Base-by-base conservation (phyloP, 2,329 filamentous ascomycete genomes). In the Xylariaceae sp. region DNA sequence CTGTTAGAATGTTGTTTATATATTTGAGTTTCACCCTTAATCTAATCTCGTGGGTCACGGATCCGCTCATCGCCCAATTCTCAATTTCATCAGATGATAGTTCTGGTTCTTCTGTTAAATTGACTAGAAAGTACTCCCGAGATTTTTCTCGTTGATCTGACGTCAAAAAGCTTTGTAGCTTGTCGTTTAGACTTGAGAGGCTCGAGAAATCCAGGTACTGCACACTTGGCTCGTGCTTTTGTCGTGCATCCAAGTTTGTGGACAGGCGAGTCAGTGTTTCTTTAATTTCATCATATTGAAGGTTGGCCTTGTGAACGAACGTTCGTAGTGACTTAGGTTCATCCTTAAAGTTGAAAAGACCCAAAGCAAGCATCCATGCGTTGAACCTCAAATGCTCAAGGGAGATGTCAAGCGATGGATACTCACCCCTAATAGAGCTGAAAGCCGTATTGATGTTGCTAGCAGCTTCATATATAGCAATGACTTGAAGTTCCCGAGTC, bases 101-200 rank as follows among this genome's bases (percentile, higher is more conserved):
- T 9, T 21, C 33, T 6, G 10, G 7, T 29, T 46, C 32, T 4
- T 46, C 41, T 11, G 26, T 24, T n/a, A 52, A 18, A 13, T 9
- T 30, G n/a, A 52, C 26, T 4, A 46, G 6, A n/a, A 52, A 52
- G n/a, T 46, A 52, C 15, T 52, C 41, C 18, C 35, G 32, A 16
- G 16, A 13, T 29, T 20, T 40, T 20, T 40, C 20, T 13, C 13
- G n/a, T 23, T 52, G 32, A 4, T 41, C 26, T 10, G 8, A 33
- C 18, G 15, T 52, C 13, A 52, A 20, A 20, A 46, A 23, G 8
- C 13, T 24, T 16, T 46, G 41, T 11, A 52, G 20, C 23, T 42
- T 42, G 23, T 52, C 41, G 16, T 40, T 46, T 4, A 41, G 18
- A 29, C 6, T 6, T n/a, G 15, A 24, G 2, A 52, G 32, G 15